Percentiles rank a stretch among this genome's conserved stretches.
These are phyloP conservation scores for Populus trichocarpa DNA, from an alignment of 441 rosid genomes.

Conservation along the genomic window DNA sequence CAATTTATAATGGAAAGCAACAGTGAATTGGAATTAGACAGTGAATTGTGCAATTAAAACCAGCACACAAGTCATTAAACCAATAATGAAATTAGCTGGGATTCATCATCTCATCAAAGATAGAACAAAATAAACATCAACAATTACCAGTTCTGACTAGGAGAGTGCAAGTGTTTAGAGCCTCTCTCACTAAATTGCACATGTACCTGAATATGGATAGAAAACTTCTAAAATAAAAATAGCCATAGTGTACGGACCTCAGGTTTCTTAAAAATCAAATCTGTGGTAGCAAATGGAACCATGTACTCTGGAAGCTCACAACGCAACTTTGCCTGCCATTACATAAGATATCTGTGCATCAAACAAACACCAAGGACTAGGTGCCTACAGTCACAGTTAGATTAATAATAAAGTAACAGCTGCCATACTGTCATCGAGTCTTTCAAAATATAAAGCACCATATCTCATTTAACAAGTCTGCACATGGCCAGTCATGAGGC, in stretches of 20 bases:
- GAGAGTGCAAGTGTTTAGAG: background rate
- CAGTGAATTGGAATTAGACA: background rate
- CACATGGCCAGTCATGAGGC: background rate
- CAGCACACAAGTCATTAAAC: background rate
- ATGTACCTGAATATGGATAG: background rate
- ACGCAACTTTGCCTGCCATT: constrained; percentile 73
- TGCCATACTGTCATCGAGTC: background rate
- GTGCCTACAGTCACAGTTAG: background rate
- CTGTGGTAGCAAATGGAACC: constrained; percentile 72
- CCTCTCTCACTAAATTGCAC: background rate
- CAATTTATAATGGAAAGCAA: background rate
- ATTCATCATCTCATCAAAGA: background rate
- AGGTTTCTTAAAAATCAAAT: constrained; percentile 69
- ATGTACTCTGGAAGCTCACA: constrained; percentile 86
- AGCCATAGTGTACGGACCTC: constrained; percentile 50
- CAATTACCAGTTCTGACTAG: too few relatives aligned
- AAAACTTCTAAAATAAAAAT: background rate
- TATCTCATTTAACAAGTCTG: background rate
- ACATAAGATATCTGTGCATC: background rate
- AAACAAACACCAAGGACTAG: background rate
- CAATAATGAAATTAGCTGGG: background rate
- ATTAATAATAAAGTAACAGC: background rate
- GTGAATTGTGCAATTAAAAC: background rate
- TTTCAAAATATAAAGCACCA: background rate
- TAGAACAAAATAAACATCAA: too few relatives aligned